phyloP scores from a whole-genome alignment of 441 rosid genomes.

The Jatropha multifida region DNA sequence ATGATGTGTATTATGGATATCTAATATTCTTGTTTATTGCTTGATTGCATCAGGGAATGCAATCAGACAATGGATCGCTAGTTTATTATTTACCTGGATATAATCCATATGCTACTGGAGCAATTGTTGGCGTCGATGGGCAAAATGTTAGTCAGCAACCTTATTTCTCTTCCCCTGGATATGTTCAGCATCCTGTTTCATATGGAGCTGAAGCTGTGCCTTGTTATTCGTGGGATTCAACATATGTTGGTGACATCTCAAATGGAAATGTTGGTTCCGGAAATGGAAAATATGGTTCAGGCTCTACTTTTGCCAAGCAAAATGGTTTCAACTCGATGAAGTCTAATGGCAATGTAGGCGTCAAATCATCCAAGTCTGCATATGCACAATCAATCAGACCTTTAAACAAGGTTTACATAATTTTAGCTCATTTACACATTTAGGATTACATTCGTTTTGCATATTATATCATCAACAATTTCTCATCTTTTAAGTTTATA shows the following conservation, averaged over 20 bases:
- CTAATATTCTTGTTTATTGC: constrained; percentile 8
- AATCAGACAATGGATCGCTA: constrained; percentile 45
- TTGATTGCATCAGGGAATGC: constrained; percentile 40
- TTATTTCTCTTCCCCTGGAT: constrained; percentile 46
- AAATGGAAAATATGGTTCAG: constrained; percentile 32
- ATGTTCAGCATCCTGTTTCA: constrained; percentile 47
- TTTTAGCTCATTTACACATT: constrained; percentile 6
- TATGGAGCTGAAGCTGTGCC: constrained; percentile 45
- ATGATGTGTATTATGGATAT: neutral
- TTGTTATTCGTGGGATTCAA: constrained; percentile 53
- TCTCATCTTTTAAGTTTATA: neutral
- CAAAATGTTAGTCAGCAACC: constrained; percentile 47
- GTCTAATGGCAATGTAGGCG: constrained; percentile 34
- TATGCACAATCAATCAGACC: constrained; percentile 35
- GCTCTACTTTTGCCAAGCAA: constrained; percentile 33
- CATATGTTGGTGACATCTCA: constrained; percentile 37
- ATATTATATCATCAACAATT: neutral
- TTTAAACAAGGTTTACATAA: constrained; percentile 41
- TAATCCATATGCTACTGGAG: constrained; percentile 44
- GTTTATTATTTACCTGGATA: constrained; percentile 51
- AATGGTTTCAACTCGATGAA: constrained; percentile 29
- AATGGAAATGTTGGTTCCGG: constrained; percentile 37
- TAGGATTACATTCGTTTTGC: neutral
- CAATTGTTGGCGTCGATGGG: constrained; percentile 40
- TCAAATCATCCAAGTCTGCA: constrained; percentile 33